Evolutionary conservation across 2,329 filamentous ascomycete genomes (phyloP).

Genomic region (Phialocephala sp.): DNA sequence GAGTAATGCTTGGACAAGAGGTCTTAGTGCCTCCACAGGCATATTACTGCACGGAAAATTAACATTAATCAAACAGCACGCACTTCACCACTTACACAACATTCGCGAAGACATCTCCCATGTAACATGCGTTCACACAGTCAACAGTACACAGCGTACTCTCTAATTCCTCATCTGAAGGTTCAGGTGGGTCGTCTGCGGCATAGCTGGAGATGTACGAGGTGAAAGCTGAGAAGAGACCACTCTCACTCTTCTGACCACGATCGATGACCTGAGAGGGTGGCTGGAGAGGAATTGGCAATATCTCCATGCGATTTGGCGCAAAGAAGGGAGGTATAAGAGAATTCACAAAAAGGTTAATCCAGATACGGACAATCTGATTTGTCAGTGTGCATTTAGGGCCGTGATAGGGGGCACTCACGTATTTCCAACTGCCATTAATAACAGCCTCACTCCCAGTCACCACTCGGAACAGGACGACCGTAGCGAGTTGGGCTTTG

Average conservation of each 20-base stretch:
- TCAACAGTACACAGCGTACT: slow-evolving; percentile 94
- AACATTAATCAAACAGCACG: background rate
- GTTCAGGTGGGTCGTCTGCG: slow-evolving; percentile 95
- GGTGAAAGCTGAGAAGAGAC: slow-evolving; percentile 91
- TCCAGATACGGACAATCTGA: slow-evolving; percentile 86
- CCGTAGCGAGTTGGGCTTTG: slow-evolving; percentile 88
- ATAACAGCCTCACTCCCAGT: slow-evolving; percentile 83
- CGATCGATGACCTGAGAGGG: slow-evolving; percentile 94
- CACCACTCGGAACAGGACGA: slow-evolving; percentile 93
- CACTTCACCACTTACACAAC: slow-evolving; percentile 65
- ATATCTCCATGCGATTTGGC: slow-evolving; percentile 71
- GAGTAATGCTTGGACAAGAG: slow-evolving; percentile 75
- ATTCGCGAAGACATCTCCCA: slow-evolving; percentile 82
- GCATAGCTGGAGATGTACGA: slow-evolving; percentile 99
- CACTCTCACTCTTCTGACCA: slow-evolving; percentile 78
- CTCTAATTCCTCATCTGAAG: slow-evolving; percentile 95
- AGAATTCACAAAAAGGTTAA: slow-evolving; percentile 96
- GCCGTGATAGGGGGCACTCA: slow-evolving; percentile 51
- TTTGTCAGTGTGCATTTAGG: slow-evolving; percentile 45
- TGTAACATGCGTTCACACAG: slow-evolving; percentile 87
- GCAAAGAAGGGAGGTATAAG: slow-evolving; percentile 82
- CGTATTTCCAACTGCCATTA: slow-evolving; percentile 77
- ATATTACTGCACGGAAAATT: slow-evolving; percentile 57
- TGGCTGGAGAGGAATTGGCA: slow-evolving; percentile 85
- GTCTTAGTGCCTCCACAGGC: slow-evolving; percentile 61